Evolutionary conservation across 495 filamentous ascomycete genomes (phyloP).

Genomic region (Penicillium macrosclerotiorum): DNA sequence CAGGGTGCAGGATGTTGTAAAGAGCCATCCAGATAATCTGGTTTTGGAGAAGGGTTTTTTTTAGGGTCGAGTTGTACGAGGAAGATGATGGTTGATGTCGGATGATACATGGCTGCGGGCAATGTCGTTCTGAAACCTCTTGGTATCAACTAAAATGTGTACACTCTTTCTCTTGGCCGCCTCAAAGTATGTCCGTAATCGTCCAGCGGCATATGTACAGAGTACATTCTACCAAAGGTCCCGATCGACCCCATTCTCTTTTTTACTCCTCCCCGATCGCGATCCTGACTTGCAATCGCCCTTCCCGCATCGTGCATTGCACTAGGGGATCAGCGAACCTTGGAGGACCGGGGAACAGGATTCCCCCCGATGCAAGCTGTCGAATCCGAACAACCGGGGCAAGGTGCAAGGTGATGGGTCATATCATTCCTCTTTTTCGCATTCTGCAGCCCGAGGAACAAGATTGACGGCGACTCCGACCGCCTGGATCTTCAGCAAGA

Average conservation of each 20-base stretch:
- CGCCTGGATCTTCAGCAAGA: conserved; percentile 4
- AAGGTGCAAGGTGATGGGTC: conserved; percentile 12
- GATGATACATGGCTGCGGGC: too few relatives aligned
- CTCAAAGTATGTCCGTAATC: too few relatives aligned
- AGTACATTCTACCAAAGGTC: neutral
- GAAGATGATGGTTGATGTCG: too few relatives aligned
- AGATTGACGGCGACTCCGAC: neutral
- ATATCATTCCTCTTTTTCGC: conserved; percentile 16
- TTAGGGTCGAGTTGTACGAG: too few relatives aligned
- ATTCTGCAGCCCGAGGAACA: conserved; percentile 2
- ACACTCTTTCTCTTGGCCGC: too few relatives aligned
- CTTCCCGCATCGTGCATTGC: conserved; percentile 19
- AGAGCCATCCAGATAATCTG: too few relatives aligned
- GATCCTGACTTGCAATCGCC: conserved; percentile 3
- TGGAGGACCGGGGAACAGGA: conserved; percentile 14
- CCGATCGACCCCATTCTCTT: conserved; percentile 7
- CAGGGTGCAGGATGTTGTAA: too few relatives aligned
- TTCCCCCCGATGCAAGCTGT: conserved; percentile 26
- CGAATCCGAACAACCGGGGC: conserved; percentile 14
- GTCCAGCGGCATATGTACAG: neutral
- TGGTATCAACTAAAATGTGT: too few relatives aligned
- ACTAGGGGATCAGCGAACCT: conserved; percentile 12
- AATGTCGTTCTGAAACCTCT: too few relatives aligned
- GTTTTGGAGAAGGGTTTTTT: too few relatives aligned
- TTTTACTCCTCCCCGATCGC: conserved; percentile 7